Conservation (phyloP, 208 protist species). For the Trypanosoma congolense region DNA sequence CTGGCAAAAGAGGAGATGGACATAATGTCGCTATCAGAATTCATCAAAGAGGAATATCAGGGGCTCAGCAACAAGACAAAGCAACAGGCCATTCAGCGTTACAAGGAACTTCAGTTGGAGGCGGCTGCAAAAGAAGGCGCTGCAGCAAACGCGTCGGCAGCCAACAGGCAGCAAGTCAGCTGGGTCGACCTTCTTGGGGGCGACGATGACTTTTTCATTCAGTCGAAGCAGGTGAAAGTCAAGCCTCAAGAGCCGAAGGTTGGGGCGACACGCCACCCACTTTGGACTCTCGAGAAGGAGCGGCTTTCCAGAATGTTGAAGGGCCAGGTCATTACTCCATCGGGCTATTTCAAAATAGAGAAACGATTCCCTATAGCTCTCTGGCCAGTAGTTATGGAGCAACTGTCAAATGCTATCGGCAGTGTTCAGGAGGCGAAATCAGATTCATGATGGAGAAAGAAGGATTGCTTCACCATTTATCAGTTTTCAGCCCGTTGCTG, state of each 20-base stretch:
- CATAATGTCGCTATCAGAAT: conserved; percentile 39
- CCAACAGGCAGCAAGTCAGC: conserved; percentile 3
- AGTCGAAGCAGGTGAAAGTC: background rate
- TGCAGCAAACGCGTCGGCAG: background rate
- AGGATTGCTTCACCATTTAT: too few species aligned
- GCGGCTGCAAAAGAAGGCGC: background rate
- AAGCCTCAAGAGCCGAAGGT: background rate
- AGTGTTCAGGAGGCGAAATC: background rate
- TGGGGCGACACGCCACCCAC: conserved; percentile 5
- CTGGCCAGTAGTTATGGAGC: conserved; percentile 58
- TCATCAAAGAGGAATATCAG: conserved; percentile 70
- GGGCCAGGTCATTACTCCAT: conserved; percentile 20
- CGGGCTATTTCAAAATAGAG: conserved; percentile 60
- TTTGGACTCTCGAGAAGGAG: conserved; percentile 61
- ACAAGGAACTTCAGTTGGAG: conserved; percentile 34
- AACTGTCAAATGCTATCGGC: conserved; percentile 28
- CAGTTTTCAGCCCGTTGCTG: too few species aligned
- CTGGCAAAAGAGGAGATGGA: conserved; percentile 71
- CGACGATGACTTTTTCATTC: conserved; percentile 21
- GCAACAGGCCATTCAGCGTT: conserved; percentile 52
- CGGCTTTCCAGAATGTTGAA: conserved; percentile 56
- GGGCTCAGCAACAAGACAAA: conserved; percentile 65
- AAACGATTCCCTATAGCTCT: conserved; percentile 64
- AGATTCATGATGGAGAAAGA: too few species aligned
- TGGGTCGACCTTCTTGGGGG: conserved; percentile 27